Evolutionary conservation across 2,329 filamentous ascomycete species (phyloP), one percentile per base, ranked within the genome.

Genomic region (Aureobasidium sp.): DNA sequence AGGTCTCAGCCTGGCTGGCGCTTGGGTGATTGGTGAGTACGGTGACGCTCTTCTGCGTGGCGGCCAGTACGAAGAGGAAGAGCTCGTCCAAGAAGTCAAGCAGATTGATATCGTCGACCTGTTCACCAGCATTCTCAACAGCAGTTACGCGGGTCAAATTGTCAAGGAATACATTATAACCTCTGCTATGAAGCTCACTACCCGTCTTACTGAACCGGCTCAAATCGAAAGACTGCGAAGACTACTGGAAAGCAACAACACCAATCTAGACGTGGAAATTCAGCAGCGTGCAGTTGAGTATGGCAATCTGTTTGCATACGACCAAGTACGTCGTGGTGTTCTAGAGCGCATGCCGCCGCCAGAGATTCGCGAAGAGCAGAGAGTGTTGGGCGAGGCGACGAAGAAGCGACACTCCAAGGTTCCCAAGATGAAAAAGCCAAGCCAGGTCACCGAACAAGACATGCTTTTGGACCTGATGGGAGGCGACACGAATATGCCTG

Each of bases 1-100:
- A 74, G 95, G 91, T 65, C 77, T 99, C 64, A 96, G 91, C 9
- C 83, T 97, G 64, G 91, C 93, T 53, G 94, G 90, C 38, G 88
- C 94, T 7, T 99, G 94, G 94, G 95, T 94, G 58, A 96, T 99
- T 72, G 94, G 95, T 70, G 94, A 99, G 76, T 99, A 92, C 70
- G 93, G 90, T 13, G 94, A 99, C 73, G 84, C 88, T 21, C 80
- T 99, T n/a, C 80, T 99, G 37, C 84, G 84, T 62, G 92, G 92
- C 37, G 92, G 92, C 1, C 88, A 94, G 68, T 96, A 95, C 66
- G 93, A 97, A 73, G 92, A 96, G 70, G 91, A 95, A 72, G 93
- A 96, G 69, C 79, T 95, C 31, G 90, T 95, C 13, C 81, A 82
- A 68, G 81, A 86, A 68, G 88, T 99, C 63, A 89, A 88, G 70